Evolutionary conservation across 2,329 filamentous ascomycete species (phyloP).

Genomic region (Cladorrhinum sp.): DNA sequence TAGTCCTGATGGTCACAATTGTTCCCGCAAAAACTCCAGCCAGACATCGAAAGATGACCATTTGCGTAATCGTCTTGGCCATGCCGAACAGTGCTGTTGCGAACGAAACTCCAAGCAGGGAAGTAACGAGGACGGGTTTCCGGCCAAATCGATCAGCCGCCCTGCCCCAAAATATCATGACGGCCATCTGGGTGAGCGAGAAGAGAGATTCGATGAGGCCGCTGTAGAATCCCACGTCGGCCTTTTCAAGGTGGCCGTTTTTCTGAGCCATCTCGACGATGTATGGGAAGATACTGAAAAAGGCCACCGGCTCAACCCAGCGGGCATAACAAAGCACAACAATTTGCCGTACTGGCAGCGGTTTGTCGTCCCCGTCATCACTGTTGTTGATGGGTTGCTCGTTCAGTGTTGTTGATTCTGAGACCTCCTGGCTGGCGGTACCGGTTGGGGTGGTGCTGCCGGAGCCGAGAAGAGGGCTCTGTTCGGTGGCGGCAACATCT

Average conservation of each 20-base stretch:
- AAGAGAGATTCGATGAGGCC: conserved; percentile 74
- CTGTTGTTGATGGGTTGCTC: conserved; percentile 14
- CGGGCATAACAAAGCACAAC: conserved; percentile 70
- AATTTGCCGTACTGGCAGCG: conserved; percentile 63
- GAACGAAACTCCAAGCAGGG: conserved; percentile 60
- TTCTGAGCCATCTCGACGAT: conserved; percentile 73
- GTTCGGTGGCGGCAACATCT: conserved; percentile 26
- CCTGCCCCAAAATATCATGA: conserved; percentile 73
- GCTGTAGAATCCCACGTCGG: conserved; percentile 76
- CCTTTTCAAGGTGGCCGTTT: conserved; percentile 57
- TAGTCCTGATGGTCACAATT: conserved; percentile 70
- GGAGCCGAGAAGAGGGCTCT: conserved; percentile 32
- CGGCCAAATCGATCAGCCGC: conserved; percentile 67
- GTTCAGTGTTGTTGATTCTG: conserved; percentile 15
- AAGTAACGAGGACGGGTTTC: conserved; percentile 68
- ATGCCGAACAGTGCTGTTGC: conserved; percentile 66
- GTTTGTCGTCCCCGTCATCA: conserved; percentile 40
- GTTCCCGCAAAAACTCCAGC: conserved; percentile 73
- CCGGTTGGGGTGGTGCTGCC: neutral
- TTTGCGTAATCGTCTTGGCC: conserved; percentile 65
- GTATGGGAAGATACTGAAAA: conserved; percentile 80
- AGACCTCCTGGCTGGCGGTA: conserved; percentile 16
- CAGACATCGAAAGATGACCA: conserved; percentile 68
- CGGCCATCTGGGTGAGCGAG: conserved; percentile 70
- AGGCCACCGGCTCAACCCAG: conserved; percentile 73